Conservation (phyloP, 169 alveolate genomes). For the Cryptosporidium ryanae region DNA sequence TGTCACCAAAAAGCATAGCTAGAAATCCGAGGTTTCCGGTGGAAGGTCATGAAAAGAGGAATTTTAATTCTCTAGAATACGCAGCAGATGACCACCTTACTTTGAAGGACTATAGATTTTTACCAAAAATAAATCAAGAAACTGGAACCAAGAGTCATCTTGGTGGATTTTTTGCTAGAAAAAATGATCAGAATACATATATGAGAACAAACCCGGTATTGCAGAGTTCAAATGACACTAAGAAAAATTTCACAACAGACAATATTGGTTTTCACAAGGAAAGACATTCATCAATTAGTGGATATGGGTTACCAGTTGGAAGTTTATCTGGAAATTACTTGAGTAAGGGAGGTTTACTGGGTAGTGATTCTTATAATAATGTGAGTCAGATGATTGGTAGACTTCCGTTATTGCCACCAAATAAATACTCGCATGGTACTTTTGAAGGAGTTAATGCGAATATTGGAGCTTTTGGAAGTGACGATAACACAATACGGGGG, state of each 20-base stretch:
- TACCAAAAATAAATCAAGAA: constrained; percentile 1
- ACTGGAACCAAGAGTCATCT: background rate
- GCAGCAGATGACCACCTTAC: too few species aligned
- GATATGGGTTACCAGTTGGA: background rate
- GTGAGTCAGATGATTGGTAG: background rate
- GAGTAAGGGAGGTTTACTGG: too few species aligned
- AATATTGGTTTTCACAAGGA: background rate
- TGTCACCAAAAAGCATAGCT: constrained; percentile 32
- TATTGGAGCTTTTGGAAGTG: too few species aligned
- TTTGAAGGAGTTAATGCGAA: too few species aligned
- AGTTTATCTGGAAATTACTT: background rate
- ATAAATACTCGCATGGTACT: background rate
- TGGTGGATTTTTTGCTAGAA: background rate
- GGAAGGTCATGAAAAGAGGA: background rate
- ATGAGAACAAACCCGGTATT: background rate
- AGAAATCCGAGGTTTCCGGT: constrained; percentile 15
- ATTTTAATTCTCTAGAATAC: too few species aligned
- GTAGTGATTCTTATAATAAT: background rate
- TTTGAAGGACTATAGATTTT: constrained; percentile 19
- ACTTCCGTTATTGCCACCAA: constrained; percentile 57
- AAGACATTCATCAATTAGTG: background rate
- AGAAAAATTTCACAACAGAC: too few species aligned
- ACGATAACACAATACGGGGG: too few species aligned
- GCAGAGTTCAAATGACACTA: background rate
- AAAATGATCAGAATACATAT: background rate